Evolutionary conservation across 208 protist species (phyloP).

Genomic region (Leishmania mexicana): DNA sequence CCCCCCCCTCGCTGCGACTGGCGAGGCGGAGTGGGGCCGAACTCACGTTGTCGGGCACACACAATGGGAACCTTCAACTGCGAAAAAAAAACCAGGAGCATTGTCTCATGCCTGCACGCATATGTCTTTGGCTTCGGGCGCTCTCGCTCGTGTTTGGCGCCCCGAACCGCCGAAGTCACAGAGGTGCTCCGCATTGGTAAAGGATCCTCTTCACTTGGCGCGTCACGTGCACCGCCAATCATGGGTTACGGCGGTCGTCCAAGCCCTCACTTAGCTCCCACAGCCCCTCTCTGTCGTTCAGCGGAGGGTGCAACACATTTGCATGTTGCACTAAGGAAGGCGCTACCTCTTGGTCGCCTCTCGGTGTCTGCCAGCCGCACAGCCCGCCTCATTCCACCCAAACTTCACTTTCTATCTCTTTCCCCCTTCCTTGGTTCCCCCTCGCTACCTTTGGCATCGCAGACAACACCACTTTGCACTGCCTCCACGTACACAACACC

Average conservation of each 20-base stretch:
- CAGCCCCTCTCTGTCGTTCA: background rate
- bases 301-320: background rate
- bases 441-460: background rate
- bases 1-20: background rate
- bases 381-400: background rate
- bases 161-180: background rate
- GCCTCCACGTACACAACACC: background rate
- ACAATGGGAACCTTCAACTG: background rate
- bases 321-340: background rate
- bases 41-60: background rate
- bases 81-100: background rate
- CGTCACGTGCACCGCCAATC: background rate
- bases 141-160: background rate
- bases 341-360: background rate
- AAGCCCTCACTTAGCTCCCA: background rate
- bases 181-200: background rate
- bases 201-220: background rate
- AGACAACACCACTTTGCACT: background rate
- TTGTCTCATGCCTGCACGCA: background rate
- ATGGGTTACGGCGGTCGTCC: background rate
- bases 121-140: background rate
- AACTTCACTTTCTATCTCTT: background rate
- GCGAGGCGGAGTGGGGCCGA: background rate
- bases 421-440: background rate
- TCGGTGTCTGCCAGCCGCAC: background rate